Evolutionary conservation across 495 filamentous ascomycete genomes (phyloP), one percentile per base, ranked within the genome.

Genomic region (Rhizodiscina lignyota): DNA sequence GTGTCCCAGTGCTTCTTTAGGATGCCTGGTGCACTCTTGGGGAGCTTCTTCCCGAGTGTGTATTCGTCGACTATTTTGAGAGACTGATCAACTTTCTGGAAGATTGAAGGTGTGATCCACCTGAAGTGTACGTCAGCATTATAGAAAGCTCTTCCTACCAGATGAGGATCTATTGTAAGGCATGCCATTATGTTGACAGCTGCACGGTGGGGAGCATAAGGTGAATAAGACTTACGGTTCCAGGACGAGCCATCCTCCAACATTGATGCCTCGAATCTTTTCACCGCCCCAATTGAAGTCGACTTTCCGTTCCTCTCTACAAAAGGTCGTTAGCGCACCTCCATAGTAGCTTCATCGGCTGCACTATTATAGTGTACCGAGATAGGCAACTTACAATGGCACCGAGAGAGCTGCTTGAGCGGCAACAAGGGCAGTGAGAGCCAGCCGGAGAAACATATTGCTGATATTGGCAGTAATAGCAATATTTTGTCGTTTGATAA

Each of bases 201-300:
- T n/a, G n/a, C n/a, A n/a, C n/a, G n/a, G n/a, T n/a, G n/a, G n/a
- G n/a, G n/a, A n/a, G n/a, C n/a, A n/a, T n/a, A n/a, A n/a, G n/a
- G n/a, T n/a, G n/a, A 11, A 32, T 32, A n/a, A 11, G 10, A 47
- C 51, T 30, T 38, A 54, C 52, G 53, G 50, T 46, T 61, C 58
- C 2, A 61, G 53, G n/a, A 61, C 53, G n/a, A 61, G 47, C 58
- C 58, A 61, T 28, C 58, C 58, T 21, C 58, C 58, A 33, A 60
- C 48, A 39, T 60, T 61, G n/a, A 61, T 55, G 21, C 58, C 58
- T 13, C 52, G 43, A 20, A 60, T 41, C 34, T 56, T 59, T 18
- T 55, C 51, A 30, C 37, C 45, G 12, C 47, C 47, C 42, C 47
- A 58, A 23, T 40, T 38, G 37, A 56, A 55, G 24, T 32, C 10